Evolutionary conservation across 352 stramenopile genomes (phyloP), one percentile per base, ranked within the genome.

Genomic region (Globisporangium barbulae): DNA sequence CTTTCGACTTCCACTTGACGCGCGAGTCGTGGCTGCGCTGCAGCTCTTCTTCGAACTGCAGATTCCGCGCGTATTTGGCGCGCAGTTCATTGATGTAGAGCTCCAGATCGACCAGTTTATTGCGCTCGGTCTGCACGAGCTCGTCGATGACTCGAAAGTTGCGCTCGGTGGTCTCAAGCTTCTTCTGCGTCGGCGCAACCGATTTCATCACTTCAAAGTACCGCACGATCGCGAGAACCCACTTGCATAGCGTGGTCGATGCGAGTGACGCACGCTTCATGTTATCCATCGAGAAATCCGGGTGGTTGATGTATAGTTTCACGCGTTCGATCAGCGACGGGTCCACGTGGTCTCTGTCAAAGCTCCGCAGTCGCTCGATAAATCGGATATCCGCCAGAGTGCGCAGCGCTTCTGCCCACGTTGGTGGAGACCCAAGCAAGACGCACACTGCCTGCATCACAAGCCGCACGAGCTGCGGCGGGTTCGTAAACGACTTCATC

Each of bases 371-470:
- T 10, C 81, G 70, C 44, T 90, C 81, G 0, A 91, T 57, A 61
- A 91, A 91, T 33, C 65, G 77, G 33, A 91, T 91, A 42, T 91
- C 83, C 1, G 79, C 82, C 0, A 90, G 64, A 52, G 85, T 82
- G 9, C 81, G 79, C 22, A 91, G 66, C 15, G 80, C 83, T 49
- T 91, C 79, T 9, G 71, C 75, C 83, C 83, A 91, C 6, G 83
- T 91, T 13, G 83, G 83, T 15, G 78, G 59, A 2, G 65, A 68
- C 5, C 77, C 83, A 0, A 91, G 74, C 8, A 91, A 42, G 0
- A 91, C 79, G 47, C 83, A 91, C 35, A 91, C 83, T 1, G 83
- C 83, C 65, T 91, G 83, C 83, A 91, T 91, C 8, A 72, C 81
- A n/a, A 91, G 69, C 1, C 83, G 79, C 31, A 91, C 83, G 4